Evolutionary conservation across 2,329 filamentous ascomycete genomes (phyloP).

Genomic region (Neobulgaria alba): DNA sequence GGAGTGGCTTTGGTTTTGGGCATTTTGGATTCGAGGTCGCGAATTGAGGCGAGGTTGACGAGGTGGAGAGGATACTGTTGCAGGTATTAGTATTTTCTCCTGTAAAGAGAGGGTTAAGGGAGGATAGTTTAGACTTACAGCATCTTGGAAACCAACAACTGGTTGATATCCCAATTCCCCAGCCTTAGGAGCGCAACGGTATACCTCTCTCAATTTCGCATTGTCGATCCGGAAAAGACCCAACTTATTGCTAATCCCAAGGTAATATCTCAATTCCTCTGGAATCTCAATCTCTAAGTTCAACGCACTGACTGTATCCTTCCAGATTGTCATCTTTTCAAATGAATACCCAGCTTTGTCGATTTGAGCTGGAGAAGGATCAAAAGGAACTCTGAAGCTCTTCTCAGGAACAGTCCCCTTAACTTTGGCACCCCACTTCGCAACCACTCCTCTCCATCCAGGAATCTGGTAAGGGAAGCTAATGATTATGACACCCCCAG

Average conservation of each 20-base stretch:
- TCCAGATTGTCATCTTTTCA: constrained; percentile 58
- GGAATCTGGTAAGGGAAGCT: constrained; percentile 53
- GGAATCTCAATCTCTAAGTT: constrained; percentile 52
- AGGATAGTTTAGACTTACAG: constrained; percentile 39
- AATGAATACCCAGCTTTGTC: constrained; percentile 48
- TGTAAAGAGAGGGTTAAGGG: too few species aligned
- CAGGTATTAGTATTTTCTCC: too few species aligned
- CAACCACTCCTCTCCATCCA: constrained; percentile 40
- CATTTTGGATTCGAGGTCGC: constrained; percentile 49
- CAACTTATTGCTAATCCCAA: constrained; percentile 58
- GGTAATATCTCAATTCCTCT: constrained; percentile 52
- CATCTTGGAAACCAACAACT: constrained; percentile 60
- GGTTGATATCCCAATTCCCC: constrained; percentile 55
- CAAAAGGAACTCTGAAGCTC: constrained; percentile 58
- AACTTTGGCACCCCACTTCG: constrained; percentile 42
- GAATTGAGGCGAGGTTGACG: constrained; percentile 55
- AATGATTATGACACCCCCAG: constrained; percentile 54
- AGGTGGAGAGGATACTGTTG: constrained; percentile 62
- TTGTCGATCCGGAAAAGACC: constrained; percentile 62
- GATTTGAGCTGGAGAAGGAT: constrained; percentile 50
- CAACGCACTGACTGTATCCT: constrained; percentile 44
- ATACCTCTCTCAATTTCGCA: constrained; percentile 46
- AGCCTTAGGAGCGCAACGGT: constrained; percentile 49
- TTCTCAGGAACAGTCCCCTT: constrained; percentile 46
- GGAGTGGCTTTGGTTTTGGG: constrained; percentile 39